Evolutionary conservation across 2,329 filamentous ascomycete genomes (phyloP), one percentile per base, ranked within the genome.

Genomic region (Botryotinia calthae): DNA sequence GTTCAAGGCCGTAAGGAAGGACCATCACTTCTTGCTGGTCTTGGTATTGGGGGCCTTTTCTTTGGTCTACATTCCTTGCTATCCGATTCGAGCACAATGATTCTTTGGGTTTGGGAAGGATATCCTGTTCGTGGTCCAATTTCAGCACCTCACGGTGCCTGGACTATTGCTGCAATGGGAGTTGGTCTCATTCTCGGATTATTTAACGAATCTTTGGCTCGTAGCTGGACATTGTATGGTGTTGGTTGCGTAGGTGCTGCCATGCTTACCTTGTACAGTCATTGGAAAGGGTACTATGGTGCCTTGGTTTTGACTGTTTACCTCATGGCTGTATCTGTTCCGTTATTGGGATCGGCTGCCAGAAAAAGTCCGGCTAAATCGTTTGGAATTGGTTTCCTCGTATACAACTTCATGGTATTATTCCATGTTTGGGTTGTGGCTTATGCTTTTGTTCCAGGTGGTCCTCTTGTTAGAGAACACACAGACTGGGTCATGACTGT

Each of bases 351-450:
- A 22, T 91, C 92, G 70, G 94, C 94, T 40, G 88, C 93, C 40
- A 91, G 91, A 79, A 92, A 93, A 81, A 91, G 86, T 69, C 94
- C 94, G 0, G 93, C 90, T 8, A 86, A 87, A 40, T 93, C 93
- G 0, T 99, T 99, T 80, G 96, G 95, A 4, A 81, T 97, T 22
- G 95, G 93, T 6, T 98, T 97, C 84, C 84, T 98, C 70, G 82
- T 97, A 66, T 99, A 98, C 85, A 97, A 98, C 82, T 87, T 98
- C 79, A 84, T 98, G 84, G 91, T 98, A 7, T 88, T 99, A n/a
- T 97, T 97, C 85, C 95, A 98, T 80, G 94, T 98, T 72, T 99
- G 96, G 96, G 93, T 98, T 51, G 96, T 99, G 18, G 96, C 96
- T 2, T 99, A 99, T 79, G 96, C 96, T 20, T 99, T 99, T 78